Conservation (phyloP, 768 basidiomycete species). For the Termitomyces sp. region DNA sequence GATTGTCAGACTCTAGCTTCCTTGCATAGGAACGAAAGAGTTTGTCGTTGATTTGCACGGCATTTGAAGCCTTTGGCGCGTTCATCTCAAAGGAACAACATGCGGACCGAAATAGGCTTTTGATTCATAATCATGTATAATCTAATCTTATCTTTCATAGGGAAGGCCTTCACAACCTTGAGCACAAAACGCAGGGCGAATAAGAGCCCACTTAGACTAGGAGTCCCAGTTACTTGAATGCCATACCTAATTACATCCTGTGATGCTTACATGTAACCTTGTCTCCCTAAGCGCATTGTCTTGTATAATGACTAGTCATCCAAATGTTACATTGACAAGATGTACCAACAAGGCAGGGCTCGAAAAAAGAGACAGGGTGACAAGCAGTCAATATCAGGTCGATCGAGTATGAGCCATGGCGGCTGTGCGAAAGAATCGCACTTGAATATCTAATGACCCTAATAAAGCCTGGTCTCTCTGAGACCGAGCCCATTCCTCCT, state of each 20-base stretch:
- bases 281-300: background rate
- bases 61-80: constrained; percentile 8
- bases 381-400: constrained; percentile 10
- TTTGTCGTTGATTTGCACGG: constrained; percentile 27
- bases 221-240: background rate
- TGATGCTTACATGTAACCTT: background rate
- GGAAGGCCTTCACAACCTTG: background rate
- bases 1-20: constrained; percentile 25
- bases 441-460: constrained; percentile 9
- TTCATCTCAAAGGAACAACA: constrained; percentile 4
- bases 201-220: background rate
- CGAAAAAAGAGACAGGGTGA: background rate
- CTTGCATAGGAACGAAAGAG: constrained; percentile 28
- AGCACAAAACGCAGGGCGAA: background rate
- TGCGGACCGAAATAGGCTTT: background rate
- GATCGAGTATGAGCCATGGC: background rate
- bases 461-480: constrained; percentile 7
- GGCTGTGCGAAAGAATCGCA: constrained; percentile 9
- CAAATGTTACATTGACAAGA: background rate
- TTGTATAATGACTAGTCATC: background rate
- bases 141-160: constrained; percentile 10
- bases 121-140: background rate
- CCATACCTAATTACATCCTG: background rate
- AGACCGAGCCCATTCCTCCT: constrained; percentile 1
- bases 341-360: background rate